Conservation (phyloP, 2,329 filamentous ascomycete species). For the Aspergillus flavus region DNA sequence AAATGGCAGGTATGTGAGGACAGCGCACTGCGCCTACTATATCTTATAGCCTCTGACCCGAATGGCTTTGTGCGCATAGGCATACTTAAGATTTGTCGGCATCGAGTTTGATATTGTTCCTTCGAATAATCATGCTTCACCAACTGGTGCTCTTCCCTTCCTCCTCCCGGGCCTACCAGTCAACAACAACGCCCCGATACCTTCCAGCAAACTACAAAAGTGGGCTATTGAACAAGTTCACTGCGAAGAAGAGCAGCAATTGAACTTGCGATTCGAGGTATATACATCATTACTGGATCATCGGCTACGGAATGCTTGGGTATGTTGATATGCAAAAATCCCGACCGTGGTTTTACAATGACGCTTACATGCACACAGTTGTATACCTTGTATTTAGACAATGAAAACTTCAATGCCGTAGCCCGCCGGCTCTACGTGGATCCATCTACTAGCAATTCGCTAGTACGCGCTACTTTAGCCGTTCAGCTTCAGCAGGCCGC, state of each 20-base stretch:
- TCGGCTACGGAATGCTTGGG: slow-evolving; percentile 83
- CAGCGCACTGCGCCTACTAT: background rate
- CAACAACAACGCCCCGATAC: slow-evolving; percentile 52
- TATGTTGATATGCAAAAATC: slow-evolving; percentile 41
- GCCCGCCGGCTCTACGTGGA: slow-evolving; percentile 72
- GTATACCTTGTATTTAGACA: slow-evolving; percentile 77
- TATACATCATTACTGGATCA: slow-evolving; percentile 78
- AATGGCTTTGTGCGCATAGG: slow-evolving; percentile 51
- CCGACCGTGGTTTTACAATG: background rate
- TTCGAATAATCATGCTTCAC: slow-evolving; percentile 92
- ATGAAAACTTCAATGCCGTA: slow-evolving; percentile 65
- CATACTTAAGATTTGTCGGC: slow-evolving; percentile 76
- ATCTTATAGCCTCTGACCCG: slow-evolving; percentile 4
- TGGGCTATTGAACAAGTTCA: slow-evolving; percentile 63
- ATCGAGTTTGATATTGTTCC: slow-evolving; percentile 68
- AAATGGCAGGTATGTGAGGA: slow-evolving; percentile 79
- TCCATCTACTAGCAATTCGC: slow-evolving; percentile 58
- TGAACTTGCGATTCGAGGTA: slow-evolving; percentile 66
- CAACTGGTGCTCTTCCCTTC: slow-evolving; percentile 85
- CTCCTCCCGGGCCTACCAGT: slow-evolving; percentile 62
- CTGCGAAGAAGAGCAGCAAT: slow-evolving; percentile 51
- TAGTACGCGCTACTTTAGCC: slow-evolving; percentile 66
- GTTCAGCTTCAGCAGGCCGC: slow-evolving; percentile 73
- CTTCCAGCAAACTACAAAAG: slow-evolving; percentile 67
- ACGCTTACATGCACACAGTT: slow-evolving; percentile 53